These are phyloP conservation scores for Amanita polypyramis DNA, from an alignment of 768 basidiomycete genomes.

Conservation along the genomic window DNA sequence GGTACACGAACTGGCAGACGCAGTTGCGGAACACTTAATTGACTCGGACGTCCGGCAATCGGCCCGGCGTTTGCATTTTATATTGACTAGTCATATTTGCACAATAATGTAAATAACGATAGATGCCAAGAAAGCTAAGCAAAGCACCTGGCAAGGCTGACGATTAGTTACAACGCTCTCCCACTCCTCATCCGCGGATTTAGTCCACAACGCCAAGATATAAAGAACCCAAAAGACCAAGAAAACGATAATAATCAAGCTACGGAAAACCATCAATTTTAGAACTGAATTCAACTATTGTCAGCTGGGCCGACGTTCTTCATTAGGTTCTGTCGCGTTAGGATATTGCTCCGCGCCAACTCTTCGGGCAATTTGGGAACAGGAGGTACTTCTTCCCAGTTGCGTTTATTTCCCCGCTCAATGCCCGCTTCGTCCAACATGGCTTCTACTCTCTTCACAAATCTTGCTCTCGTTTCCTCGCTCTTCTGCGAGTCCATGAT, in stretches of 20 bases:
- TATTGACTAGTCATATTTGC: not conserved
- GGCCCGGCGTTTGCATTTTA: not conserved
- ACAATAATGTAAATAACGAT: constrained; percentile 6
- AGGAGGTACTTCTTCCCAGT: constrained; percentile 10
- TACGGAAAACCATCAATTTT: not conserved
- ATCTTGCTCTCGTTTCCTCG: constrained; percentile 34
- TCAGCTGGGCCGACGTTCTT: not conserved
- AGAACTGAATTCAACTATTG: not conserved
- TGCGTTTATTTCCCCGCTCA: constrained; percentile 15
- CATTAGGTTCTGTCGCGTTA: not conserved
- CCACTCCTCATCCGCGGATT: not conserved
- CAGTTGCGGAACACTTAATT: too few species aligned
- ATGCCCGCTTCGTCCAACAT: constrained; percentile 34
- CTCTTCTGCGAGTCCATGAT: constrained; percentile 45
- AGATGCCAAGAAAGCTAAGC: not conserved
- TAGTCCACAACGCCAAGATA: not conserved
- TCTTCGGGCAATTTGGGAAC: constrained; percentile 23
- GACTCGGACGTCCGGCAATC: not conserved
- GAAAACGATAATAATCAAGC: not conserved
- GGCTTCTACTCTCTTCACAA: constrained; percentile 40
- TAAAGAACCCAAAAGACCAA: not conserved
- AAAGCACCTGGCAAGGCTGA: not conserved
- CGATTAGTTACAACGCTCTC: not conserved
- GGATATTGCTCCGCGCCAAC: constrained; percentile 11
- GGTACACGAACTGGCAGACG: not conserved